Conservation (phyloP, 176 grass and related monocot genomes). For the Echinochloa phyllopogon region DNA sequence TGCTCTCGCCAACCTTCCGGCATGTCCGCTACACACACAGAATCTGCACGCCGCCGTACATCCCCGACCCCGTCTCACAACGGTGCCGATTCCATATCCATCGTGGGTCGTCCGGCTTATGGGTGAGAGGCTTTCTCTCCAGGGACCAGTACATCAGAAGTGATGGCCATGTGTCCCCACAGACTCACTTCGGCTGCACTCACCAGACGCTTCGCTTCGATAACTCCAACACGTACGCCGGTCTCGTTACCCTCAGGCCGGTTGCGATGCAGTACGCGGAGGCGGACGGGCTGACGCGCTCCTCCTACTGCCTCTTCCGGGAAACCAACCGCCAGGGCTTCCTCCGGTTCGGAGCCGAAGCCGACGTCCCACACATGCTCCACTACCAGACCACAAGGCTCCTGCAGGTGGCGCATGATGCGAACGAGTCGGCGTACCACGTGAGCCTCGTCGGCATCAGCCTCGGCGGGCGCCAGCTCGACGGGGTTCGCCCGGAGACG, state of each 20-base stretch:
- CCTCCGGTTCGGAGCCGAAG: too few species aligned
- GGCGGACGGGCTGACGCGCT: not conserved
- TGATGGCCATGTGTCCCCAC: too few species aligned
- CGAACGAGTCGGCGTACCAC: not conserved
- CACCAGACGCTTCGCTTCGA: not conserved
- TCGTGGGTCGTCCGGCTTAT: too few species aligned
- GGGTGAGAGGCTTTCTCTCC: not conserved
- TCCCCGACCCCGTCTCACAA: too few species aligned
- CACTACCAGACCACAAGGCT: too few species aligned
- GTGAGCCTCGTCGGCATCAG: conserved; percentile 1
- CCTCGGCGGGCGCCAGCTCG: not conserved
- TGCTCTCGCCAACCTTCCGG: not conserved
- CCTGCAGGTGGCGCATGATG: not conserved
- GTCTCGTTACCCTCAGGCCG: not conserved
- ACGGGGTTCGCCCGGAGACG: not conserved
- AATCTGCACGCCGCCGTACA: too few species aligned
- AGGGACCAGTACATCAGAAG: too few species aligned
- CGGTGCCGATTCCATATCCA: too few species aligned
- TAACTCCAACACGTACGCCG: not conserved
- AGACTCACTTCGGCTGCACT: not conserved
- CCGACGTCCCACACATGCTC: too few species aligned
- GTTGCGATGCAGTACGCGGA: not conserved
- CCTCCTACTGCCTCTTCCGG: too few species aligned
- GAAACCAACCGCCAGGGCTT: too few species aligned
- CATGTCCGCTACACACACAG: too few species aligned